phyloP scores from a whole-genome alignment of 2,329 filamentous ascomycete genomes.

The Pseudogymnoascus sp. region DNA sequence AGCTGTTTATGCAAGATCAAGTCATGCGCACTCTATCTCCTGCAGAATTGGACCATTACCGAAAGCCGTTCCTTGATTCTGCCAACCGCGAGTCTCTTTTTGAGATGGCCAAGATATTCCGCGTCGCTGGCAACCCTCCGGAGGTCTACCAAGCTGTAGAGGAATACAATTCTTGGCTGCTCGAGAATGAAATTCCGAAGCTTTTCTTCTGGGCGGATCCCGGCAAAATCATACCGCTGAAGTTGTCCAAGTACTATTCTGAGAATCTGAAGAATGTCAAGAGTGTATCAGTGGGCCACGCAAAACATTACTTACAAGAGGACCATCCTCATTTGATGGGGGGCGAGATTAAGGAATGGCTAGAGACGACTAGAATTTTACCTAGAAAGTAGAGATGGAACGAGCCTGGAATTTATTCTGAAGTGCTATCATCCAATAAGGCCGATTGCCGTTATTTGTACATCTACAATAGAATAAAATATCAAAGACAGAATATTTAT shows the following conservation, averaged over 20 bases:
- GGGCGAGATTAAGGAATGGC: neutral
- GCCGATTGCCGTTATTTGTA: neutral
- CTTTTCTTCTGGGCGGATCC: constrained; percentile 7
- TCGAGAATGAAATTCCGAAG: neutral
- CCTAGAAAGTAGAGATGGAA: neutral
- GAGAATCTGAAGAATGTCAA: constrained; percentile 7
- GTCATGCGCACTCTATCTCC: neutral
- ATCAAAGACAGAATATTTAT: no score
- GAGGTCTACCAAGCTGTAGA: neutral
- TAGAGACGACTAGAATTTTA: neutral
- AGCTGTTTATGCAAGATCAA: neutral
- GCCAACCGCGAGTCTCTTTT: neutral
- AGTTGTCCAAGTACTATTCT: neutral
- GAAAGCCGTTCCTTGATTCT: neutral
- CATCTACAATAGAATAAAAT: neutral
- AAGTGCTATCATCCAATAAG: neutral
- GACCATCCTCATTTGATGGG: constrained; percentile 8
- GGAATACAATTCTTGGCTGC: neutral
- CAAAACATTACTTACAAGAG: neutral
- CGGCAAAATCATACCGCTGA: neutral
- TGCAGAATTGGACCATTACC: neutral
- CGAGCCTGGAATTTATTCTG: neutral
- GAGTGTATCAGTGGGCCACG: neutral
- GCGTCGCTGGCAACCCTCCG: neutral
- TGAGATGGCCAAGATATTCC: neutral